Evolutionary conservation across 306 rosid genomes (phyloP).

Genomic region (Cyamopsis tetragonoloba): DNA sequence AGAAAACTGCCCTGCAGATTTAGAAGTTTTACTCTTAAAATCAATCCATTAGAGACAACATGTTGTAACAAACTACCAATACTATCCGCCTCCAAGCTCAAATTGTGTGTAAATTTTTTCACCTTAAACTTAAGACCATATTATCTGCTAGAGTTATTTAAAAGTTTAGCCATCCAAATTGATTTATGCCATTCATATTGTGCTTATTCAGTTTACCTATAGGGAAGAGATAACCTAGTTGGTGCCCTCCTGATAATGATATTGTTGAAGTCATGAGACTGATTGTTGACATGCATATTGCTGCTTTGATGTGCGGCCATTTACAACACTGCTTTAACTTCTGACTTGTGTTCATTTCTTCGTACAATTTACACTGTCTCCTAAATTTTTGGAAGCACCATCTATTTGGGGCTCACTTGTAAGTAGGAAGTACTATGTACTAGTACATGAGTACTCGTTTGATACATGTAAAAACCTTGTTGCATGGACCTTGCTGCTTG

Average conservation of each 20-base stretch:
- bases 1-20: not conserved
- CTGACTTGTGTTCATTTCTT: too few relatives aligned
- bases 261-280: not conserved
- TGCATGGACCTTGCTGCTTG: not conserved
- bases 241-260: not conserved
- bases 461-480: constrained; percentile 4
- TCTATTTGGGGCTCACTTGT: too few relatives aligned
- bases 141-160: not conserved
- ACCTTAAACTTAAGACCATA: not conserved
- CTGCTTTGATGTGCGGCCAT: not conserved
- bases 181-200: not conserved
- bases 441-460: too few relatives aligned
- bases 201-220: not conserved
- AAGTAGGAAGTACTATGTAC: too few relatives aligned
- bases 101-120: not conserved
- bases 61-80: not conserved
- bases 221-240: not conserved
- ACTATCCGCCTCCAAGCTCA: not conserved
- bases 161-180: not conserved
- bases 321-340: too few relatives aligned
- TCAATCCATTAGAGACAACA: not conserved
- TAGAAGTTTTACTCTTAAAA: not conserved
- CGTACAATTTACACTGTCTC: too few relatives aligned
- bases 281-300: not conserved
- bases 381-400: too few relatives aligned